A percentile compares a stretch with the other conserved stretches of the same genome.
phyloP scores from a whole-genome alignment of 2,329 filamentous ascomycete species.

The Cadophora gregata region DNA sequence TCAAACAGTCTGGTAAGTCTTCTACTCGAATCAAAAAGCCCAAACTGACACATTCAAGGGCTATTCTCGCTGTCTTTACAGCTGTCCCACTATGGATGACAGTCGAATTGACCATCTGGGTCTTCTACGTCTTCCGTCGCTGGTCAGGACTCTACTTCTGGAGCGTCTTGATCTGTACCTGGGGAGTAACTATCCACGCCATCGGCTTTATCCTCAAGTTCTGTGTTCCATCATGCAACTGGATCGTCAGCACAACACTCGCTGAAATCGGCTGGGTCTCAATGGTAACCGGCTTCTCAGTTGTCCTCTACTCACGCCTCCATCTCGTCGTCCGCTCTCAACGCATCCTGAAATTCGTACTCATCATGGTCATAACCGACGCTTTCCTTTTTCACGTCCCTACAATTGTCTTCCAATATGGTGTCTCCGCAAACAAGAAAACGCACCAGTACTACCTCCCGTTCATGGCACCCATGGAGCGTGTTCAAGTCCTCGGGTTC shows the following conservation, averaged over 20 bases:
- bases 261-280: slow-evolving; percentile 50
- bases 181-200: slow-evolving; percentile 4
- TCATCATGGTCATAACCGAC: slow-evolving; percentile 54
- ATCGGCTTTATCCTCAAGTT: slow-evolving; percentile 12
- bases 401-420: slow-evolving; percentile 11
- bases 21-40: neutral
- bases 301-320: slow-evolving; percentile 55
- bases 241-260: slow-evolving; percentile 1
- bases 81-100: slow-evolving; percentile 7
- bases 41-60: slow-evolving; percentile 2
- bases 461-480: slow-evolving; percentile 15
- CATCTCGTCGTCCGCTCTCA: slow-evolving; percentile 52
- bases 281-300: slow-evolving; percentile 47
- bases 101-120: slow-evolving; percentile 8
- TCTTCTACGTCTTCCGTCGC: slow-evolving; percentile 15
- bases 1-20: slow-evolving; percentile 13
- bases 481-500: slow-evolving; percentile 54
- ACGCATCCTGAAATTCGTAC: slow-evolving; percentile 48
- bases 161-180: slow-evolving; percentile 2
- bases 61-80: slow-evolving; percentile 12
- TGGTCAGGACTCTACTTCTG: slow-evolving; percentile 12
- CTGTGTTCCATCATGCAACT: slow-evolving; percentile 16
- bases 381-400: slow-evolving; percentile 31
- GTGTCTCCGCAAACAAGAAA: slow-evolving; percentile 11
- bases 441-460: slow-evolving; percentile 2